These are phyloP conservation scores for Monosporascus sp. DNA, from an alignment of 2,329 filamentous ascomycete species.

Conservation along the genomic window DNA sequence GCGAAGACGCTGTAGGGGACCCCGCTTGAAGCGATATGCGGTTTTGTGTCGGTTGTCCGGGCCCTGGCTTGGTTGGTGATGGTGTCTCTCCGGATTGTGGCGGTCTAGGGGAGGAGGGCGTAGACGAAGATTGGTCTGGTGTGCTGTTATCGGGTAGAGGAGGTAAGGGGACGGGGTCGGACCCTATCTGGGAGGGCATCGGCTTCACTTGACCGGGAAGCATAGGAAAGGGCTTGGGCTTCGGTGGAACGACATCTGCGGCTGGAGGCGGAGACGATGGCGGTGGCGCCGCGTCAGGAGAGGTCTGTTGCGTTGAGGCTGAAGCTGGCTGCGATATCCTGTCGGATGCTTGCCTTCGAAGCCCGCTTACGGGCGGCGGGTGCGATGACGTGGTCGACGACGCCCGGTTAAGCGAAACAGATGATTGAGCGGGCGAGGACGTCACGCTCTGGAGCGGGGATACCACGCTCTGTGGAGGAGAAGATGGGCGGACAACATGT, in stretches of 20 bases:
- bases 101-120: not conserved
- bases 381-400: conserved; percentile 18
- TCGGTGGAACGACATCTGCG: not conserved
- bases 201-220: conserved; percentile 26
- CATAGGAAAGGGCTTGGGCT: conserved; percentile 22
- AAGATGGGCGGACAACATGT: conserved; percentile 4
- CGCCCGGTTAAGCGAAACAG: conserved; percentile 20
- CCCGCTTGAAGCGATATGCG: not conserved
- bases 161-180: conserved; percentile 6
- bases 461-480: conserved; percentile 2
- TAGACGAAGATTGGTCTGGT: not conserved
- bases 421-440: conserved; percentile 22
- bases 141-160: not conserved
- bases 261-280: not conserved
- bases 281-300: not conserved
- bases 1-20: not conserved
- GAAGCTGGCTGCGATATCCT: not conserved
- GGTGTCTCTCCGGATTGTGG: no score
- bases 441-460: conserved; percentile 25
- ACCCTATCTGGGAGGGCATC: conserved; percentile 22
- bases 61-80: not conserved
- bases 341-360: not conserved
- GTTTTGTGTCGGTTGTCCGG: not conserved
- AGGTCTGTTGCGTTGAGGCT: not conserved
- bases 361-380: not conserved